Base-by-base conservation (phyloP, 306 rosid genomes). In the Bauhinia variegata region DNA sequence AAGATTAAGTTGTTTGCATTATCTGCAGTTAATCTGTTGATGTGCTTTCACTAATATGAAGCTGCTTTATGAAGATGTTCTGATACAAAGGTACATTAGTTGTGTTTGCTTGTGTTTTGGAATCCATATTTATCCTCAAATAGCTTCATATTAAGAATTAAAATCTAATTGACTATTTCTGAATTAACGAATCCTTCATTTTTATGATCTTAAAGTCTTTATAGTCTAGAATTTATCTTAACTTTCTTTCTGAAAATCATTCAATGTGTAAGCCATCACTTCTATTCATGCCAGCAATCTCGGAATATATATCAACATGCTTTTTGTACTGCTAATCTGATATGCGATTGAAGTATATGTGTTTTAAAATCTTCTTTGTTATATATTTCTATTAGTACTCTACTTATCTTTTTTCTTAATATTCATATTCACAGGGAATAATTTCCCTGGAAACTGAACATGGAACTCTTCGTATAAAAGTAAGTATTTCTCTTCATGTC, bases 391-490 rank as follows among this genome's bases (percentile, higher is more conserved):
- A 13, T 63, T 71, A 48, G 38, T 34, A 34, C 37, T 23, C 75
- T 67, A 31, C 60, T 16, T 59, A 18, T 65, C 15, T 39, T 36
- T 44, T 71, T 65, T 14, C 48, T 53, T 55, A 46, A 19, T n/a
- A 18, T 68, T 30, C 77, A 54, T 38, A 7, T 56, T 68, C 60
- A 70, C 14, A 92, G 96, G 97, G 86, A 23, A 78, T 85, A 60
- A 67, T 89, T 79, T 90, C 92, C 36, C 56, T 92, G 86, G 86
- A 85, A 77, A 89, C 96, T 34, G 83, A 85, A 75, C 50, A 85
- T 12, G 96, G 95, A 78, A 79, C 65, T 76, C 82, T 92, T 67
- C 95, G 77, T 60, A 62, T 87, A 55, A 73, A 82, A 81, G 97
- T 87, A 79, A 82, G 86, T 65, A 19, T 46, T 46, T 83, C 50